phyloP scores from a whole-genome alignment of 1,284 basidiomycete species.

The Trichosporon inkin region DNA sequence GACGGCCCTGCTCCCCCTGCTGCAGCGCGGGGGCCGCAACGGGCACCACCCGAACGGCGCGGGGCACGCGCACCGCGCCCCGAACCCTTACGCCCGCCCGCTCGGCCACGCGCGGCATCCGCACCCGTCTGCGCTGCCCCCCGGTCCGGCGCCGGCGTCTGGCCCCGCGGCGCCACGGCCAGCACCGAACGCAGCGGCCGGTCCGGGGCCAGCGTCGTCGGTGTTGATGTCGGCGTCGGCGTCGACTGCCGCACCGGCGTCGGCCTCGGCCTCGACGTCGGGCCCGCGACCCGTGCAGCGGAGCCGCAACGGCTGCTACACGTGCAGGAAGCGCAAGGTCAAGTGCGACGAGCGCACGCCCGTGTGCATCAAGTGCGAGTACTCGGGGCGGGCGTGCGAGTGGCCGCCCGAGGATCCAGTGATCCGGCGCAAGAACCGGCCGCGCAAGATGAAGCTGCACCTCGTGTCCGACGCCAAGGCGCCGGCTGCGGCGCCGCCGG shows the following conservation, averaged over 20 bases:
- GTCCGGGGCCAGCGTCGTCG: neutral
- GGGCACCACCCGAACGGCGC: neutral
- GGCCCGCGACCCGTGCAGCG: slow-evolving; percentile 11
- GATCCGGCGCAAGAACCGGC: slow-evolving; percentile 26
- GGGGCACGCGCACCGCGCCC: neutral
- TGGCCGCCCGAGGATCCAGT: slow-evolving; percentile 32
- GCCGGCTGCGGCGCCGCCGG: neutral
- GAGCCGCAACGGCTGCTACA: slow-evolving; percentile 14
- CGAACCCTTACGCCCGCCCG: neutral
- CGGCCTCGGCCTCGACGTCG: neutral
- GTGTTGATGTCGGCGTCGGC: neutral
- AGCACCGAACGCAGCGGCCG: no score
- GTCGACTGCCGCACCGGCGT: neutral
- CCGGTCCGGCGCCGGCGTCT: neutral
- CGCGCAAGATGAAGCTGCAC: slow-evolving; percentile 15
- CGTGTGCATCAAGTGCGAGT: slow-evolving; percentile 16
- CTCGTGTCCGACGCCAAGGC: slow-evolving; percentile 7
- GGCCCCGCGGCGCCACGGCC: no score
- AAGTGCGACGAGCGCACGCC: slow-evolving; percentile 22
- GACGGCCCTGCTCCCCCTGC: neutral
- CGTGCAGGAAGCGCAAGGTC: slow-evolving; percentile 31
- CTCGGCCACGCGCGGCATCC: slow-evolving; percentile 1
- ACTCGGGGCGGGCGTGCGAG: slow-evolving; percentile 18
- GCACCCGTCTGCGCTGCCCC: no score
- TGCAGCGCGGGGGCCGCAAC: slow-evolving; percentile 1